Evolutionary conservation across 306 rosid genomes (phyloP), one percentile per base, ranked within the genome.

Genomic region (Hylodesmum podocarpum): DNA sequence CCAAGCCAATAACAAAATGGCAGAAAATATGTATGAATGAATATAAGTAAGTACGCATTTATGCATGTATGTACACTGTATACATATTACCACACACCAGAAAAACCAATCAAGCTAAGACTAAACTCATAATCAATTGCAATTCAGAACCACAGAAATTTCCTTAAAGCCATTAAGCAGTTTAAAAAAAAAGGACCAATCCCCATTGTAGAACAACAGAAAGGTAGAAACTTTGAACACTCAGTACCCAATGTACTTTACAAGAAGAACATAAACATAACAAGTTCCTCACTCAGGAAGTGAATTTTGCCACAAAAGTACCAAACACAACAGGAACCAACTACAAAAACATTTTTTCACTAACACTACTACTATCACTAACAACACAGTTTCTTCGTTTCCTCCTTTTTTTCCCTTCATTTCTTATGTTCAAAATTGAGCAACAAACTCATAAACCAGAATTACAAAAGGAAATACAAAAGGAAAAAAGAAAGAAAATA

Each of bases 401-500:
- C n/a, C 2, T 22, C 3, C 24, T 14, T 14, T 43, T 3, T 3
- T 43, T 13, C 6, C 16, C 3, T 15, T n/a, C 21, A 14, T 46
- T 46, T 46, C 21, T 4, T 9, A 10, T 1, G 31, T 19, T 29
- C 4, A 19, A 19, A 37, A 64, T 19, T 19, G 18, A 36, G 18
- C 49, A 10, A 41, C 53, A 40, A 40, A 63, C 69, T 36, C 24
- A 25, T 36, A 8, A 72, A 39, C 73, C 67, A 25, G 49, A 39
- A 70, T 21, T 46, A 46, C 13, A 43, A 5, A 46, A 46, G 18
- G 15, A 43, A 43, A 43, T 0, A 15, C n/a, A 46, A 46, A 15
- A 80, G 36, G 66, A 73, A 72, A 72, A 80, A 77, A 82, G 79
- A 61, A 43, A 47, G 76, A 5, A 3, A 14, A 41, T 14, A 15